phyloP scores from a whole-genome alignment of 139 green algal species.

The Dunaliella sp. region DNA sequence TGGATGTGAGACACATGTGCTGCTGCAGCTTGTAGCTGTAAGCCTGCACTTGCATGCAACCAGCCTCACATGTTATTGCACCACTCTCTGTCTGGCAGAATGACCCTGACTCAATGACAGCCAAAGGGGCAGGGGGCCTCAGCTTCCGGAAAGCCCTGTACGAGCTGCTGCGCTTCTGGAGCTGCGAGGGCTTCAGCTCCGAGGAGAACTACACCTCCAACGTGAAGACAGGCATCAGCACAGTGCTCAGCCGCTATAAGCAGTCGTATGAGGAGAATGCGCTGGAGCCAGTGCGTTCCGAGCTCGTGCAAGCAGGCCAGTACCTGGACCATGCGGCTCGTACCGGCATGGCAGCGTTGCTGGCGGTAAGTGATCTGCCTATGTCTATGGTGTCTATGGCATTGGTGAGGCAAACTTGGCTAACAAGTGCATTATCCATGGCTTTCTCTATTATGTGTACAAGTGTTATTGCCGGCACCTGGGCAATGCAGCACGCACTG shows the following conservation, averaged over 20 bases:
- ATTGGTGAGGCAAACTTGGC: too few relatives aligned
- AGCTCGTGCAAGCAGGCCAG: conserved; percentile 49
- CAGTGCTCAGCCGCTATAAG: conserved; percentile 26
- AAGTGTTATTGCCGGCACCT: too few relatives aligned
- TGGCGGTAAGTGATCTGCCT: conserved; percentile 46
- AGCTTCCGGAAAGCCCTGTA: neutral
- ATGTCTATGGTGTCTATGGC: too few relatives aligned
- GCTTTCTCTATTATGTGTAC: too few relatives aligned
- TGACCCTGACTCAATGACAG: too few relatives aligned
- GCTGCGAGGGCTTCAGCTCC: neutral
- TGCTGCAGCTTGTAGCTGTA: too few relatives aligned
- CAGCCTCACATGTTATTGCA: too few relatives aligned
- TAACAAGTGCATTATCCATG: too few relatives aligned
- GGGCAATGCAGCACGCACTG: too few relatives aligned
- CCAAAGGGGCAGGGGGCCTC: neutral
- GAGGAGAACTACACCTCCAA: neutral
- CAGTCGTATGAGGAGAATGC: neutral
- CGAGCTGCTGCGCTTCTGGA: neutral
- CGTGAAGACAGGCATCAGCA: neutral
- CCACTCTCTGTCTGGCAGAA: too few relatives aligned
- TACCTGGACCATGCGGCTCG: conserved; percentile 62
- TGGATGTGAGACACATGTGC: too few relatives aligned
- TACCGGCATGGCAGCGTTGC: conserved; percentile 70
- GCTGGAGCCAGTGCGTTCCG: conserved; percentile 32
- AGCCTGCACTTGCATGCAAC: too few relatives aligned